Conservation (phyloP, 805 yeast species). For the Starmerella bombi region DNA sequence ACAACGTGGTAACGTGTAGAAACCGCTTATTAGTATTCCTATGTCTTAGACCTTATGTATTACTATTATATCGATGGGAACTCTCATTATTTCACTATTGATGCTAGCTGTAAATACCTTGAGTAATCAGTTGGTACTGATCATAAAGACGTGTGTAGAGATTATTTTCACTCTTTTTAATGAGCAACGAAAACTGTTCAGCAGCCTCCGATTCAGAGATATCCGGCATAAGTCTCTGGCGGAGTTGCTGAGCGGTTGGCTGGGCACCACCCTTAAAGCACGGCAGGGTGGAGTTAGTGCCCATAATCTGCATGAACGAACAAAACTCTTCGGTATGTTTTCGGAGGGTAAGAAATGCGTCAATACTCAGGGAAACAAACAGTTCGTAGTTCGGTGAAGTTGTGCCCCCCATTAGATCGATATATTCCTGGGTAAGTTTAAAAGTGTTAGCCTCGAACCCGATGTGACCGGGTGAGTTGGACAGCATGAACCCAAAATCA, state of each 20-base stretch:
- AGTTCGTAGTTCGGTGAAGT: constrained; percentile 46
- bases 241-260: constrained; percentile 54
- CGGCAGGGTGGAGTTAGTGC: constrained; percentile 75
- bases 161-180: constrained; percentile 74
- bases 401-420: constrained; percentile 74
- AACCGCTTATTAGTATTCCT: too few relatives aligned
- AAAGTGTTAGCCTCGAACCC: constrained; percentile 98
- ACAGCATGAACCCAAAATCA: constrained; percentile 85
- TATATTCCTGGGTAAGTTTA: constrained; percentile 78
- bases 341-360: constrained; percentile 62
- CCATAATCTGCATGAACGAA: constrained; percentile 85
- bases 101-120: constrained; percentile 96
- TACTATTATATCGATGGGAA: too few relatives aligned
- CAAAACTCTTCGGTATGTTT: constrained; percentile 61
- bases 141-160: constrained; percentile 86
- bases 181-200: constrained; percentile 64
- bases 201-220: constrained; percentile 61
- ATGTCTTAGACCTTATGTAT: too few relatives aligned
- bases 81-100: too few relatives aligned
- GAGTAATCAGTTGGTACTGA: constrained; percentile 87
- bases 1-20: too few relatives aligned
- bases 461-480: constrained; percentile 93
- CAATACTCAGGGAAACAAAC: constrained; percentile 52
- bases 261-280: constrained; percentile 82
- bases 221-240: constrained; percentile 71